These are phyloP conservation scores for Pleurotus tuber-regium DNA, from an alignment of 768 basidiomycete species.

Conservation along the genomic window DNA sequence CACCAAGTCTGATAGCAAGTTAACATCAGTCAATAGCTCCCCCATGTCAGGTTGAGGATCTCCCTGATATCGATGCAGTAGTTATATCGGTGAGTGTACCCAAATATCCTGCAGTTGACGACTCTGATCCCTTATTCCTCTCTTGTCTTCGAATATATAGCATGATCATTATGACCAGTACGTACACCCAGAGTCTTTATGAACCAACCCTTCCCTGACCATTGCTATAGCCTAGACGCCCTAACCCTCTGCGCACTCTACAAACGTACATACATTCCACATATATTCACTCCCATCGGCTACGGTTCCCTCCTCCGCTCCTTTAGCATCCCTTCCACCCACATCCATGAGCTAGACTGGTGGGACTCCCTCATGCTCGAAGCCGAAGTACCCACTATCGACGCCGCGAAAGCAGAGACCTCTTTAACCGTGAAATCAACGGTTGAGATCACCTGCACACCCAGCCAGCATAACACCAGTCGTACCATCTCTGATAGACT, in stretches of 20 bases:
- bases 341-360: constrained; percentile 62
- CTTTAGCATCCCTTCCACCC: constrained; percentile 34
- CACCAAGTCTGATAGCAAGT: constrained; percentile 16
- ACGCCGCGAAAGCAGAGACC: neutral
- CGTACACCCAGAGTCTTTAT: constrained; percentile 10
- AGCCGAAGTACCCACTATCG: constrained; percentile 19
- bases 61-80: constrained; percentile 62
- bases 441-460: constrained; percentile 56
- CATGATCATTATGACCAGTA: constrained; percentile 57
- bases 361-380: constrained; percentile 49
- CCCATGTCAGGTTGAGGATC: constrained; percentile 49
- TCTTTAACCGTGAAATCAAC: constrained; percentile 13
- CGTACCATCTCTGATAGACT: constrained; percentile 41
- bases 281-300: constrained; percentile 60
- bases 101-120: neutral
- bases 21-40: constrained; percentile 28
- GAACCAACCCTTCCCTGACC: neutral
- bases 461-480: constrained; percentile 63
- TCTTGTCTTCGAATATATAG: constrained; percentile 19
- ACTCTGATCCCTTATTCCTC: neutral
- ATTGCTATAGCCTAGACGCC: constrained; percentile 37
- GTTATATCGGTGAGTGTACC: constrained; percentile 52
- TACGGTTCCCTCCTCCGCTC: constrained; percentile 41
- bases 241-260: constrained; percentile 38
- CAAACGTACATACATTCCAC: constrained; percentile 32